Evolutionary conservation across 2,329 filamentous ascomycete species (phyloP), one percentile per base, ranked within the genome.

Genomic region (Monosporascus sp.): DNA sequence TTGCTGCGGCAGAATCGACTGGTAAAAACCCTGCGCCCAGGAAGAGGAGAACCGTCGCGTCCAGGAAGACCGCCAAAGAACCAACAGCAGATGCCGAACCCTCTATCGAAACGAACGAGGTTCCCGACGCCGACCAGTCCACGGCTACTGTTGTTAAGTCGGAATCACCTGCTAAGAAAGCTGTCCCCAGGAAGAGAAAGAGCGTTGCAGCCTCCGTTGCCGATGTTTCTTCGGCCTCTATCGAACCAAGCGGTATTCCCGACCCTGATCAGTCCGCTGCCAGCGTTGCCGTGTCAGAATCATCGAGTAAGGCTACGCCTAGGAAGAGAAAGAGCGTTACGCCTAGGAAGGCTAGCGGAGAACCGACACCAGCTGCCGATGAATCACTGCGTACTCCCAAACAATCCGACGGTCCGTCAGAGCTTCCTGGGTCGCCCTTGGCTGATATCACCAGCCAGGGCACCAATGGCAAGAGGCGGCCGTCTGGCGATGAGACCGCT

Each of bases 371-470:
- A 17, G 74, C 74, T 3, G 71, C 74, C 2, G 66, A 59, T 56
- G 64, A 67, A 53, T 67, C 64, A 55, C 66, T 74, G 51, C 76
- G 77, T 1, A 82, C 79, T 8, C 80, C 82, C 2, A 74, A 80
- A 53, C 68, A 79, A 9, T 83, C 84, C 8, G 70, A 74, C 48
- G 79, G 84, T 52, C 72, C 78, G 16, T 75, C 79, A 14, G 72
- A 78, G 58, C 59, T 76, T 47, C 76, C 77, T 48, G 71, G 69
- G 19, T 83, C 84, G 3, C 86, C 90, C 2, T 77, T 93, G 44
- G 79, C 83, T 56, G 90, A 96, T 65, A 90, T 91, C 58, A 92
- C 90, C 16, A 76, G 80, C 40, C 76, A 80, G 22, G 82, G 80
- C 41, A 73, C 88, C 63, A 91, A 91, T 68, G 81, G 85, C 59